phyloP scores from a whole-genome alignment of 306 rosid genomes.

The Dryas alaskensis region DNA sequence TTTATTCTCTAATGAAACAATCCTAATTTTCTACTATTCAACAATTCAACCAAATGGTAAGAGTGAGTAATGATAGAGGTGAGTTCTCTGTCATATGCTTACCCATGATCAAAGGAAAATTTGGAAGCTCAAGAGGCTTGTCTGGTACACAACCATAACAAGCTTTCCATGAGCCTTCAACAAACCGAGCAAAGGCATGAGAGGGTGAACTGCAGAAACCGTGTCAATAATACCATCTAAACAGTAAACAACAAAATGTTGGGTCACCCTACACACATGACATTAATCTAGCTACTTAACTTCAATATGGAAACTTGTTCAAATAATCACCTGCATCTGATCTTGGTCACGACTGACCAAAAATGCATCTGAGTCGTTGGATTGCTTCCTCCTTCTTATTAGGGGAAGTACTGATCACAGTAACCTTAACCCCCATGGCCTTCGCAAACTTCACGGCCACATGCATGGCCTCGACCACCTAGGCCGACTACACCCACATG shows the following conservation, averaged over 20 bases:
- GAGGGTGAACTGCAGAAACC: constrained; percentile 42
- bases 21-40: too few species aligned
- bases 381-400: constrained; percentile 3
- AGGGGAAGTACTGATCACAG: constrained; percentile 13
- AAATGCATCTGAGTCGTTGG: constrained; percentile 9
- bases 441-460: background rate
- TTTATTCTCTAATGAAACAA: too few species aligned
- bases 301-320: too few species aligned
- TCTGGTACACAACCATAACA: constrained; percentile 40
- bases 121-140: constrained; percentile 36
- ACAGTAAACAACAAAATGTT: background rate
- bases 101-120: constrained; percentile 26
- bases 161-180: constrained; percentile 49
- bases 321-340: constrained; percentile 30
- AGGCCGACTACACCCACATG: constrained; percentile 4
- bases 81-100: background rate
- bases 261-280: too few species aligned
- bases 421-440: constrained; percentile 11
- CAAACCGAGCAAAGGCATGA: constrained; percentile 39
- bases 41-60: too few species aligned
- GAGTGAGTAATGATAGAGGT: too few species aligned
- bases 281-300: background rate
- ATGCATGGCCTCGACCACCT: constrained; percentile 5
- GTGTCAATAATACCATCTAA: constrained; percentile 60
- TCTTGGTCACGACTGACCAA: constrained; percentile 20